Evolutionary conservation across 208 protist species (phyloP).

Genomic region (Phytomonas francai): DNA sequence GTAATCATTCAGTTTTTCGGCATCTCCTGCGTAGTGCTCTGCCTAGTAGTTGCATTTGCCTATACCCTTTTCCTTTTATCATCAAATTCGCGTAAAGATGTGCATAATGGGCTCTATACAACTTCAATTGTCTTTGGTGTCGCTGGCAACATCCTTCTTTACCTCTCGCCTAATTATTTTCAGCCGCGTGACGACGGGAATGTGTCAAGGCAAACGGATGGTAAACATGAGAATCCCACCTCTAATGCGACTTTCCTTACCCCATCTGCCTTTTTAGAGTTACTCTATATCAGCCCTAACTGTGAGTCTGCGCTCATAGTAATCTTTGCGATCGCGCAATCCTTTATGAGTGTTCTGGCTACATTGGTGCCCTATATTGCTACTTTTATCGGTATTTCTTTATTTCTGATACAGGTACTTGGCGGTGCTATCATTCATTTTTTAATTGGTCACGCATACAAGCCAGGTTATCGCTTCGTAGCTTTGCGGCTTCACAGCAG

Average conservation of each 20-base stretch:
- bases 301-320: conserved; percentile 45
- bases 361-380: conserved; percentile 18
- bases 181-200: conserved; percentile 7
- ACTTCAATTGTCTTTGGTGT: conserved; percentile 23
- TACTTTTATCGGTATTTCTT: conserved; percentile 14
- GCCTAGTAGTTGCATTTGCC: conserved; percentile 15
- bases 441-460: conserved; percentile 31
- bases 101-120: conserved; percentile 35
- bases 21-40: conserved; percentile 22
- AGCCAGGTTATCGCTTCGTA: conserved; percentile 23
- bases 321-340: conserved; percentile 30
- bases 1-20: conserved; percentile 70
- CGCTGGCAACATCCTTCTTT: conserved; percentile 47
- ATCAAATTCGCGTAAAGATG: background rate
- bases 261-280: conserved; percentile 13
- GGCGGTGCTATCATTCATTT: conserved; percentile 38
- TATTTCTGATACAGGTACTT: conserved; percentile 34
- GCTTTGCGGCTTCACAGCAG: conserved; percentile 15
- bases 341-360: conserved; percentile 23
- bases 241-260: conserved; percentile 2
- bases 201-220: background rate
- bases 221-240: background rate
- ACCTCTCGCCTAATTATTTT: conserved; percentile 56
- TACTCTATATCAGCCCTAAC: conserved; percentile 47
- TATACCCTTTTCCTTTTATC: background rate